Percentiles rank a stretch among this genome's conserved stretches.
phyloP scores from a whole-genome alignment of 768 basidiomycete genomes.

The Crepidotus variabilis region DNA sequence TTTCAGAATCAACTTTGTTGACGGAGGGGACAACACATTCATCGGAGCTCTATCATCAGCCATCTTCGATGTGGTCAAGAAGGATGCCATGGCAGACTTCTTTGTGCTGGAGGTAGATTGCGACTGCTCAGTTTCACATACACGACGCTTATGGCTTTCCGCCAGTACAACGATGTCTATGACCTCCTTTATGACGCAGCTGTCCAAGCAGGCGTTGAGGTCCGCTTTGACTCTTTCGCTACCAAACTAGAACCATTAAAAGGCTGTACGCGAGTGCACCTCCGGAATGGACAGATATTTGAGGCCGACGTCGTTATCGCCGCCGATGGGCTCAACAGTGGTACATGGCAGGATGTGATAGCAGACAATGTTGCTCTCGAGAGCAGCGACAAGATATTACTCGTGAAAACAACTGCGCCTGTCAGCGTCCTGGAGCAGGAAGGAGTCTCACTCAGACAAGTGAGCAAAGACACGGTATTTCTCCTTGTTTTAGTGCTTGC shows the following conservation, averaged over 20 bases:
- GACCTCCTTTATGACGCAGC: slow-evolving; percentile 43
- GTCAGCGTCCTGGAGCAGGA: not conserved
- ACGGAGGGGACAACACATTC: not conserved
- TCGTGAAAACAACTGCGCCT: not conserved
- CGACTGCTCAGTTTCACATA: not conserved
- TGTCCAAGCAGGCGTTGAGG: slow-evolving; percentile 39
- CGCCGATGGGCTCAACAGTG: slow-evolving; percentile 50
- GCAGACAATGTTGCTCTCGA: not conserved
- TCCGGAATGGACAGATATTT: slow-evolving; percentile 38
- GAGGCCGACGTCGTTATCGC: slow-evolving; percentile 51
- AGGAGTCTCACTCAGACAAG: not conserved
- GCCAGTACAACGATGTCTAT: slow-evolving; percentile 55
- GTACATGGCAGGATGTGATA: not conserved
- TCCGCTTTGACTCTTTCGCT: slow-evolving; percentile 37
- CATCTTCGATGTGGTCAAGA: slow-evolving; percentile 29
- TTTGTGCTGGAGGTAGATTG: slow-evolving; percentile 30
- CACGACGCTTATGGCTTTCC: too few relatives aligned
- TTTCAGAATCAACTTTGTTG: not conserved
- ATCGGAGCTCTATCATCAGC: not conserved
- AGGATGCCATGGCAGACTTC: slow-evolving; percentile 33
- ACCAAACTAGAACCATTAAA: slow-evolving; percentile 22
- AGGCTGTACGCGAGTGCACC: slow-evolving; percentile 25
- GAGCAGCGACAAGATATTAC: not conserved
- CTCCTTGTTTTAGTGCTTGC: not conserved
- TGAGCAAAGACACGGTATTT: not conserved